A percentile compares a stretch with the other conserved stretches of the same genome.
Evolutionary conservation across 2,329 filamentous ascomycete genomes (phyloP).

Genomic region (Sarocladium strictum): DNA sequence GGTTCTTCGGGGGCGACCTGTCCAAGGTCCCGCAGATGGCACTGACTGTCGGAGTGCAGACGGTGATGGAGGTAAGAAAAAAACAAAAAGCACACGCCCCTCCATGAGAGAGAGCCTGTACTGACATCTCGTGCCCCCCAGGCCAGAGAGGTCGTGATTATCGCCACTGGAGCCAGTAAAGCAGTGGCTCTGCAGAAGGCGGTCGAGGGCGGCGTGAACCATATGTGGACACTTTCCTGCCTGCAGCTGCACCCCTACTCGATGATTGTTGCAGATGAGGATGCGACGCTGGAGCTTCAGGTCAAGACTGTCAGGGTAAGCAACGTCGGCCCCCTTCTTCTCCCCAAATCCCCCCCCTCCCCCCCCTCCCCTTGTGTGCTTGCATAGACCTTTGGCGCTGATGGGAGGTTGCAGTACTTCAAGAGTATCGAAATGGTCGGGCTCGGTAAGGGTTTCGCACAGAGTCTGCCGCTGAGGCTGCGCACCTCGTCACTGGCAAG

Average conservation of each 20-base stretch:
- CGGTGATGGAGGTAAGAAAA: constrained; percentile 19
- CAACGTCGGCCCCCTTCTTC: no score
- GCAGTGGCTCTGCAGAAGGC: constrained; percentile 65
- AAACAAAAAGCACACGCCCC: no score
- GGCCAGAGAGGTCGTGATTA: constrained; percentile 8
- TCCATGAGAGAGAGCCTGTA: background rate
- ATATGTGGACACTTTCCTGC: constrained; percentile 74
- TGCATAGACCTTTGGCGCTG: no score
- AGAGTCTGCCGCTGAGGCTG: constrained; percentile 30
- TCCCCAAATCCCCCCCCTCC: no score
- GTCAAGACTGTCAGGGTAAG: constrained; percentile 56
- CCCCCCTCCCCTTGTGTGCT: no score
- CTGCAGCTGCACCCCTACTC: constrained; percentile 68
- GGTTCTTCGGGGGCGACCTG: constrained; percentile 40
- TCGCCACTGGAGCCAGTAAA: constrained; percentile 63
- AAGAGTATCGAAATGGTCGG: constrained; percentile 52
- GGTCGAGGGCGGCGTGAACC: constrained; percentile 68
- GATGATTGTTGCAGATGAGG: constrained; percentile 70
- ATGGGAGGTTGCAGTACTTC: constrained; percentile 29
- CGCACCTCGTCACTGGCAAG: background rate
- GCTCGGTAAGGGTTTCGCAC: constrained; percentile 31
- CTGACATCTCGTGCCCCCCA: background rate
- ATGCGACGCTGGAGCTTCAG: constrained; percentile 58
- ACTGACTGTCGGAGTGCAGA: constrained; percentile 31
- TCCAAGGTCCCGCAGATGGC: constrained; percentile 17